These are phyloP conservation scores for Torrubiellomyces zombiae DNA, from an alignment of 2,329 filamentous ascomycete species.

Conservation along the genomic window DNA sequence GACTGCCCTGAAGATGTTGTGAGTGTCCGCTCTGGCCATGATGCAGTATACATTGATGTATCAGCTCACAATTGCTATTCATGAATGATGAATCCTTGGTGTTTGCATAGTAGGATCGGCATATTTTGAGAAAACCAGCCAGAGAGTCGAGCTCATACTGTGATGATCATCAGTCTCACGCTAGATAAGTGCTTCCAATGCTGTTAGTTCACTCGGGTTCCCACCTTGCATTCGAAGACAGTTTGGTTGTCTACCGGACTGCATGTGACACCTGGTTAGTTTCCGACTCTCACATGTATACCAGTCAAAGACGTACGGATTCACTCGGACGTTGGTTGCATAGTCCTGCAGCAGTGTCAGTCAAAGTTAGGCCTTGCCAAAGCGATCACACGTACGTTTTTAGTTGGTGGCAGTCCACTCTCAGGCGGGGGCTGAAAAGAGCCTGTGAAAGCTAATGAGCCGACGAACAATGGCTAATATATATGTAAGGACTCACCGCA, in stretches of 20 bases:
- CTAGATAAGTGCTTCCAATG: not conserved
- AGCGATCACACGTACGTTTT: slow-evolving; percentile 10
- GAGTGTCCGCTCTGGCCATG: too few relatives aligned
- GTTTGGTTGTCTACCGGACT: slow-evolving; percentile 11
- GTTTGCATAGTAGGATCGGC: slow-evolving; percentile 56
- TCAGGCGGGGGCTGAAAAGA: slow-evolving; percentile 75
- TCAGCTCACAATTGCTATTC: slow-evolving; percentile 11
- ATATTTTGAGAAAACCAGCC: slow-evolving; percentile 68
- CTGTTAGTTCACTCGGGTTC: not conserved
- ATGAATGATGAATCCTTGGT: slow-evolving; percentile 57
- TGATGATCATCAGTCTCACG: slow-evolving; percentile 41
- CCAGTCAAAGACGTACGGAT: slow-evolving; percentile 8
- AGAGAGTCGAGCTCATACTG: slow-evolving; percentile 87
- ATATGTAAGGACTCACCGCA: slow-evolving; percentile 26
- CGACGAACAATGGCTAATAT: not conserved
- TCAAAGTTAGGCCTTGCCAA: too few relatives aligned
- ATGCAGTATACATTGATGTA: not conserved
- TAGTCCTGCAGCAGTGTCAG: slow-evolving; percentile 6
- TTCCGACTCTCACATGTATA: not conserved
- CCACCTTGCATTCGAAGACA: slow-evolving; percentile 13
- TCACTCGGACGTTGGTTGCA: slow-evolving; percentile 8
- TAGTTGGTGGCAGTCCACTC: slow-evolving; percentile 28
- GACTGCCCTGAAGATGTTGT: slow-evolving; percentile 52
- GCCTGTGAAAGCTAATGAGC: slow-evolving; percentile 26
- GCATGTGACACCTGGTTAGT: not conserved